Evolutionary conservation across 2,329 filamentous ascomycete species (phyloP).

Genomic region (Trichophyton equinum): DNA sequence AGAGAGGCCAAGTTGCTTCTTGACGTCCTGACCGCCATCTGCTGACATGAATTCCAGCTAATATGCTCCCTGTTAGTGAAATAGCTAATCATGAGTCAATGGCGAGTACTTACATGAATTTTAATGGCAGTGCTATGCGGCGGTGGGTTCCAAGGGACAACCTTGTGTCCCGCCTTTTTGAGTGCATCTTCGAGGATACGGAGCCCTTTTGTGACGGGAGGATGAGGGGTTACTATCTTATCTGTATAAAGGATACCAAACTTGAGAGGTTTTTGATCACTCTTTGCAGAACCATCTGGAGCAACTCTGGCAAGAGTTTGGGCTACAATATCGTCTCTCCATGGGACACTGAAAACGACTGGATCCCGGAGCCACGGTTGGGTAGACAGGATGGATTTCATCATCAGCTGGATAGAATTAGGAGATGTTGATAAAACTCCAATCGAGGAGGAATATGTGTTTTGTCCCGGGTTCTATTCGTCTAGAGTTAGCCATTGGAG

Average conservation of each 20-base stretch:
- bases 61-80: background rate
- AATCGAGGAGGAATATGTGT: constrained; percentile 48
- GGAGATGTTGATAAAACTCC: constrained; percentile 50
- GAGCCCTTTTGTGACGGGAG: constrained; percentile 46
- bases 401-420: constrained; percentile 42
- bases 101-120: constrained; percentile 27
- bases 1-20: constrained; percentile 40
- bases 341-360: constrained; percentile 52
- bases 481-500: background rate
- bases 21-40: constrained; percentile 35
- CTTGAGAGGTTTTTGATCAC: constrained; percentile 30
- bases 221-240: constrained; percentile 39
- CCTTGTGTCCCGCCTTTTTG: constrained; percentile 42
- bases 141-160: constrained; percentile 49
- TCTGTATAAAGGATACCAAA: constrained; percentile 46
- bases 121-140: constrained; percentile 32
- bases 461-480: constrained; percentile 40
- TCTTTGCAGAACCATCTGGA: constrained; percentile 23
- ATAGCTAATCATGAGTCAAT: background rate
- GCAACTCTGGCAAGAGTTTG: constrained; percentile 28
- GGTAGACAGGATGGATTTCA: constrained; percentile 44
- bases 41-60: background rate
- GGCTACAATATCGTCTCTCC: constrained; percentile 39
- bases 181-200: constrained; percentile 39
- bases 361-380: constrained; percentile 57